Evolutionary conservation across 2,329 filamentous ascomycete species (phyloP), one percentile per base, ranked within the genome.

Genomic region (Berkeleyomyces rouxiae): DNA sequence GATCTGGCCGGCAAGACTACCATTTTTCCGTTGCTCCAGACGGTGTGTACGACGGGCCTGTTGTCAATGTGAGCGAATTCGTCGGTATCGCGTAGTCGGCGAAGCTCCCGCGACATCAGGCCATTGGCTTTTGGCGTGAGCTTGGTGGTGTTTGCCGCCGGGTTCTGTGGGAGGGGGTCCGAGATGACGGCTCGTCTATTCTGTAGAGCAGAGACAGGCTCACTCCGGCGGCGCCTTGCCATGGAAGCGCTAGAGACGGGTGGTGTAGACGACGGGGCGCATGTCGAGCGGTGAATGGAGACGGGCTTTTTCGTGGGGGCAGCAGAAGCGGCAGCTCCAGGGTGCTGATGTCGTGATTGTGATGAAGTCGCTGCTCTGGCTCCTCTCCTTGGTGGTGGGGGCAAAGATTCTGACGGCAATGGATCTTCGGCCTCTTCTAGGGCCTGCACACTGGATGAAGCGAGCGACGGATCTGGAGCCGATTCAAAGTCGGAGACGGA

Each of bases 21-120:
- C 63, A 78, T 79, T 69, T 85, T 85, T 63, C 83, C 83, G 66
- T 85, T 85, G 67, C 80, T 81, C 83, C 83, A 86, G 36, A 83
- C 76, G 1, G 80, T 83, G 66, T 80, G 76, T 6, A 80, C 51
- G 3, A 85, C 78, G 4, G 82, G 82, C 61, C 77, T 74, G 11
- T 77, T 78, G 61, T 85, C 83, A 31, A 84, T 79, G 57, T 79
- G 77, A 0, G 78, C 74, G 65, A 78, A 86, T 67, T 86, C 83
- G 64, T 83, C 80, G 65, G 84, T 81, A 71, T 87, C 79, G 72
- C 80, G 77, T 61, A 89, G 70, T 65, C 80, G 76, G 70, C 75
- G 73, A 37, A 85, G 70, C 68, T 87, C 84, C 64, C 84, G 80
- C 43, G 78, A 73, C 67, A 82, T 71, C 62, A 76, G 77, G 36